Evolutionary conservation across 2,329 filamentous ascomycete genomes (phyloP), one percentile per base, ranked within the genome.

Genomic region (Ophiosphaerella korrae): DNA sequence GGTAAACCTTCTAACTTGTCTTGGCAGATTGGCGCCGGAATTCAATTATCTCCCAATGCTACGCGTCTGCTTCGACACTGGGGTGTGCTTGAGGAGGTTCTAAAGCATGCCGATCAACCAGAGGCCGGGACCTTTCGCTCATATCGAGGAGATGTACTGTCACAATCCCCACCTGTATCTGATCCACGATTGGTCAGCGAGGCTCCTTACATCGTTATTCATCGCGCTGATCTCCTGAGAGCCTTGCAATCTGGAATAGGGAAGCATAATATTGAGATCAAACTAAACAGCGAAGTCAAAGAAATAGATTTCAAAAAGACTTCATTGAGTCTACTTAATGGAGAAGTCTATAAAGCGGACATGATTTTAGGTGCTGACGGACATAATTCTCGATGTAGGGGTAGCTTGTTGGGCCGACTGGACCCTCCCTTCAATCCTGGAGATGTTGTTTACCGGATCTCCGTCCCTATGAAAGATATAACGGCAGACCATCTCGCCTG

Each of bases 351-450:
- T 40, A 21, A 40, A 26, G 38, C 38, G 38, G 38, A 40, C 21
- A 40, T 40, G 16, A 40, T 40, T 40, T 40, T 40, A 40, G 38
- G 38, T 40, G 38, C 38, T 40, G 38, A 40, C 38, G 38, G 38
- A 21, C 18, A 40, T 11, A 40, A 21, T 7, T 40, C 38, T 40
- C 38, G 38, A n/a, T 40, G 38, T 26, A 40, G 38, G 38, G 38
- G 38, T 26, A 40, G 21, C 23, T 21, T 40, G 18, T 40, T 40
- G 38, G 38, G 23, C 38, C 38, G 14, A n/a, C 38, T 21, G 23
- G 38, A 40, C 23, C 38, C 38, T 40, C 38, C 38, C n/a, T 26
- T 26, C n/a, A 40, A 26, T 14, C 38, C 38, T 40, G 38, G 38
- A 18, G 38, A 40, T 16, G 38, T 40, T 21, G 38, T 40, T 40